Conservation (phyloP, 2,329 filamentous ascomycete genomes). For the Microdochium nivale region DNA sequence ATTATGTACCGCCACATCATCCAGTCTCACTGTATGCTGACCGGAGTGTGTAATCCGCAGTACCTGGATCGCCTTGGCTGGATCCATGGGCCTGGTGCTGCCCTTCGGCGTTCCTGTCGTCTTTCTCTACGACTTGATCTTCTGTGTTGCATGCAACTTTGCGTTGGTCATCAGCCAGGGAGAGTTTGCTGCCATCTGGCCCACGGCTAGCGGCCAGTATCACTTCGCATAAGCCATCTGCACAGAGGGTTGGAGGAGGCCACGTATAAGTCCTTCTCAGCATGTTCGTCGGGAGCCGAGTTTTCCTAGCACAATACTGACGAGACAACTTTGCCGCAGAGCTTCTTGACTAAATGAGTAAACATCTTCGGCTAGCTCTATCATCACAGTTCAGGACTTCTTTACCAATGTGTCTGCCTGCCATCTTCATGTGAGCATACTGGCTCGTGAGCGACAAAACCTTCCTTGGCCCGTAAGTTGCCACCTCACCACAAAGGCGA, state of each 20-base stretch:
- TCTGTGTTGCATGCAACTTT: conserved; percentile 35
- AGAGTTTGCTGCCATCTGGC: conserved; percentile 34
- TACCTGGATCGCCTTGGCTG: conserved; percentile 30
- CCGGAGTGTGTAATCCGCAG: conserved; percentile 7
- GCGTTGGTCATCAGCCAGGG: conserved; percentile 31
- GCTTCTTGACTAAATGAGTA: conserved; percentile 34
- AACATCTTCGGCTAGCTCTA: conserved; percentile 35
- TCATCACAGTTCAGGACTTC: conserved; percentile 33
- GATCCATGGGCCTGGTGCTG: conserved; percentile 30
- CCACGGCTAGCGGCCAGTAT: conserved; percentile 36
- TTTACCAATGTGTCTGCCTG: conserved; percentile 25
- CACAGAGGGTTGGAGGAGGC: conserved; percentile 26
- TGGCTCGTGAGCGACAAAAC: conserved; percentile 15
- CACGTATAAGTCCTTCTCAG: conserved; percentile 17
- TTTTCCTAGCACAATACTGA: not conserved
- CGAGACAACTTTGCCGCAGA: conserved; percentile 14
- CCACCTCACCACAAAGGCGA: too few species aligned
- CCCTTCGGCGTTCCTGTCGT: conserved; percentile 31
- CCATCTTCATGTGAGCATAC: conserved; percentile 14
- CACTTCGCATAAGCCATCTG: conserved; percentile 33
- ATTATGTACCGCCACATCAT: conserved; percentile 1
- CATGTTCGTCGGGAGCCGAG: not conserved
- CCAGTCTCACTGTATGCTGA: too few species aligned
- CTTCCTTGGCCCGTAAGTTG: conserved; percentile 19
- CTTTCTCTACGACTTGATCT: conserved; percentile 35